These are phyloP conservation scores for Beta corolliflora DNA, from an alignment of 179 eudicot genomes.

Conservation along the genomic window DNA sequence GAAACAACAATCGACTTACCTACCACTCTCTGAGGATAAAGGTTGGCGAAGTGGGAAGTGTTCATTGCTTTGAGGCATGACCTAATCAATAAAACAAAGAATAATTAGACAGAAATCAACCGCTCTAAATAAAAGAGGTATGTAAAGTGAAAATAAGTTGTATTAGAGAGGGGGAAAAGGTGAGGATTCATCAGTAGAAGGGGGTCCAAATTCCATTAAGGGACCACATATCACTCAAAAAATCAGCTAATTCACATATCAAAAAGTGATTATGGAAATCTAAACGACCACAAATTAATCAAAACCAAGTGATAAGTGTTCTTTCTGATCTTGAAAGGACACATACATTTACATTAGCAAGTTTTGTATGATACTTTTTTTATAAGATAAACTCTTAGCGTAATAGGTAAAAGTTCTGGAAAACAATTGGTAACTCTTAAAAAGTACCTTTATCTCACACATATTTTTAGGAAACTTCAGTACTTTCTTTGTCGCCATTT, in stretches of 20 bases:
- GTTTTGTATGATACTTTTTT: neutral
- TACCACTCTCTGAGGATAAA: conserved; percentile 22
- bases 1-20: conserved; percentile 14
- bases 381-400: neutral
- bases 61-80: conserved; percentile 23
- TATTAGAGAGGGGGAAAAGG: neutral
- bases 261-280: neutral
- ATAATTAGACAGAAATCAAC: conserved; percentile 13
- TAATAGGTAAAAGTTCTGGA: no score
- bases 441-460: no score
- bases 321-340: neutral
- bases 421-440: no score
- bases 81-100: conserved; percentile 13
- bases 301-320: neutral
- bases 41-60: conserved; percentile 21
- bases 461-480: no score
- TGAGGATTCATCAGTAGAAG: neutral
- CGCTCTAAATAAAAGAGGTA: conserved; percentile 14
- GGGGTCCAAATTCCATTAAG: neutral
- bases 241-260: neutral
- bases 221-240: conserved; percentile 11
- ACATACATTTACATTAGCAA: neutral
- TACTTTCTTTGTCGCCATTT: no score
- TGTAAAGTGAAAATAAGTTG: conserved; percentile 6
- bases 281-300: neutral